These are phyloP conservation scores for Pythium scleroteichum DNA, from an alignment of 352 stramenopile genomes.

Conservation along the genomic window DNA sequence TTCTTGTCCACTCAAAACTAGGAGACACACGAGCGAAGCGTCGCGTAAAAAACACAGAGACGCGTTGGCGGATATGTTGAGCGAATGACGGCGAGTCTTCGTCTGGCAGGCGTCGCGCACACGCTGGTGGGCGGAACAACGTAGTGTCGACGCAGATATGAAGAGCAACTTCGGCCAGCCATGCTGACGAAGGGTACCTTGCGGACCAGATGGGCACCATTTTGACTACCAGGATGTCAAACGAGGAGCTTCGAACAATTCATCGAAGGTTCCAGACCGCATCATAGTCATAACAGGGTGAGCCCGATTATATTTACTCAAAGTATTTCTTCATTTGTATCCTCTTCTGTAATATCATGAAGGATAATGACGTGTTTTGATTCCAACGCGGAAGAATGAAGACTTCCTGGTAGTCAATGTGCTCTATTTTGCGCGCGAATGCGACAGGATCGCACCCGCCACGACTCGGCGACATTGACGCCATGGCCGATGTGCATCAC, in stretches of 20 bases:
- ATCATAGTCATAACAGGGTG: slow-evolving; percentile 14
- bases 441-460: background rate
- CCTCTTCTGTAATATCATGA: background rate
- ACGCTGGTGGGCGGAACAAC: too few species aligned
- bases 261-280: slow-evolving; percentile 22
- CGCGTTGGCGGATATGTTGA: background rate
- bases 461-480: background rate
- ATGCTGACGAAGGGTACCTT: slow-evolving; percentile 13
- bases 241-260: slow-evolving; percentile 6
- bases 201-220: slow-evolving; percentile 4
- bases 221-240: slow-evolving; percentile 21
- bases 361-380: background rate
- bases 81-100: background rate
- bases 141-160: too few species aligned
- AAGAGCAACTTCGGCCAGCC: slow-evolving; percentile 10
- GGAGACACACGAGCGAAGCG: too few species aligned
- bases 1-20: too few species aligned
- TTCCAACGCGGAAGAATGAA: background rate
- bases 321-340: too few species aligned
- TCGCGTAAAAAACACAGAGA: too few species aligned
- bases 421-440: slow-evolving; percentile 5
- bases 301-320: too few species aligned
- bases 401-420: slow-evolving; percentile 18
- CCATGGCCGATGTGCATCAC: slow-evolving; percentile 68
- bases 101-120: too few species aligned